Evolutionary conservation across 2,329 filamentous ascomycete species (phyloP), one percentile per base, ranked within the genome.

Genomic region (Colletotrichum sp.): DNA sequence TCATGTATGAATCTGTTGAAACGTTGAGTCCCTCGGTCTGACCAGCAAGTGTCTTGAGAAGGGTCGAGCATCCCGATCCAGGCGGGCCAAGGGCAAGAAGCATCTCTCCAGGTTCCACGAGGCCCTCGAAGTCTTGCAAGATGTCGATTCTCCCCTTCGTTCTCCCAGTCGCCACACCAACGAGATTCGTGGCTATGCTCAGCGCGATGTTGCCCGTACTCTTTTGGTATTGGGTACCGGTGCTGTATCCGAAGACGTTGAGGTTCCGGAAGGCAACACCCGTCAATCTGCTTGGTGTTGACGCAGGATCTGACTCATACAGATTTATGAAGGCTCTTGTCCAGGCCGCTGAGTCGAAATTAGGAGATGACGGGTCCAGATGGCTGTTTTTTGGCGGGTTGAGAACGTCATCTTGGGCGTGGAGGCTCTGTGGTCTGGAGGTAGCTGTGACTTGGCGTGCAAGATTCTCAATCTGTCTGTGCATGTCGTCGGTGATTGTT

Each of bases 11-110:
- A 0, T 81, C 76, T 0, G 78, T 32, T 2, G 72, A 66, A 6
- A 83, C 75, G 7, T 79, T 78, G 1, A 83, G 76, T 0, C 82
- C 82, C 5, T 82, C 65, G 1, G 74, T 78, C 10, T 76, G 68
- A 3, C 76, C 76, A 24, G 76, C 68, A 6, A 78, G 34, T 3
- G 92, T 91, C 81, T 94, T 94, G 70, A 95, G 85, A 78, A 95
- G 91, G 1, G 93, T 94, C 10, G 92, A 92, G 79, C 93, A 95
- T n/a, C 91, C 91, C 1, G 83, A 80, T 4, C 85, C 85, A 6
- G 91, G 90, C 61, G 89, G 89, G n/a, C 90, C 90, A 6, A 92
- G 86, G 10, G 91, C 90, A n/a, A 90, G 87, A 24, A 91, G 83
- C 87, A 92, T 89, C 83, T 92, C 90, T 7, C 90, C 90, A 21